Evolutionary conservation across 1,284 basidiomycete genomes (phyloP), one percentile per base, ranked within the genome.

Genomic region (Heterobasidion occidentale): DNA sequence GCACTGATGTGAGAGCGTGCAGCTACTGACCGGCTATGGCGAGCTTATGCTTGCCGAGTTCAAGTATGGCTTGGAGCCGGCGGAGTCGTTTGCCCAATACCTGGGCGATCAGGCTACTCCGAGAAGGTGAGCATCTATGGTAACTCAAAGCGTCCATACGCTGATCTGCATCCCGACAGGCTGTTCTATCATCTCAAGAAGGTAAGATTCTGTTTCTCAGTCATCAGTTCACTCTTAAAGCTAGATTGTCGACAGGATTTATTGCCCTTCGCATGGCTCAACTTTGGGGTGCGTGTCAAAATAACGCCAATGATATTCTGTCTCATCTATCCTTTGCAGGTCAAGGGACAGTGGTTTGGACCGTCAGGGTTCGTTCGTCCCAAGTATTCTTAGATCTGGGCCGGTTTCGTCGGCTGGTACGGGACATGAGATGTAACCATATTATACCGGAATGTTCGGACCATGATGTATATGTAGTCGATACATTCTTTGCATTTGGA

Each of bases 141-240:
- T 20, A 46, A n/a, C 56, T 54, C 51, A 53, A 50, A 46, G 42
- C 33, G 15, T n/a, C 36, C 38, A 42, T 42, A n/a, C 56, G 56
- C 48, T 54, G 42, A 57, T 54, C 52, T 46, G 33, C 57, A 27
- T 51, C 19, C 1, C 53, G 59, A 9, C 63, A 88, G 86, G 56
- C 64, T 85, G 2, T 97, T 92, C 79, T 98, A 95, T 74, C 84
- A 96, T 71, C 71, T 99, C 59, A 98, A 96, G 74, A 97, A 89
- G 78, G 88, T 82, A 65, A 53, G 34, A 38, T 46, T 33, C 14
- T 33, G 55, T 35, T 35, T 9, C 9, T 52, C 55, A n/a, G n/a
- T 42, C 38, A 42, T 12, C n/a, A 11, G 11, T 46, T 36, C 15
- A n/a, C 33, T 33, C 38, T 44, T 34, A 27, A 27, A 33, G 8